Evolutionary conservation across 2,329 filamentous ascomycete species (phyloP).

Genomic region (Trichoderma oligosporum): DNA sequence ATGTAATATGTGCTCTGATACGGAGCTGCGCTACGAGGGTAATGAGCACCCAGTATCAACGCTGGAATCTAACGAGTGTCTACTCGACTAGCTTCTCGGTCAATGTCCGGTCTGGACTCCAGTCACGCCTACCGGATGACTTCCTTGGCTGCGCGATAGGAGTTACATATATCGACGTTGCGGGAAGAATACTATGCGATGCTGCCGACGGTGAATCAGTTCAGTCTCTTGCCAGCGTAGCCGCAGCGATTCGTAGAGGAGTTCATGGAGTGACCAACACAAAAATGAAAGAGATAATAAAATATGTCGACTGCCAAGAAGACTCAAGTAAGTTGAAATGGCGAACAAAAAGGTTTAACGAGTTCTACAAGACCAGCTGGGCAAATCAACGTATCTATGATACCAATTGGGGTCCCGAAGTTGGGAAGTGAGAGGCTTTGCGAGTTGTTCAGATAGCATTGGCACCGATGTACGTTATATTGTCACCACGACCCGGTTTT

Average conservation of each 20-base stretch:
- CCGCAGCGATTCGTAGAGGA: background rate
- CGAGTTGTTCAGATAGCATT: background rate
- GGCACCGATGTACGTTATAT: background rate
- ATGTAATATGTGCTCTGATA: background rate
- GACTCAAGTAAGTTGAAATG: background rate
- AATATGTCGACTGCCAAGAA: background rate
- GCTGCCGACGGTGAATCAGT: background rate
- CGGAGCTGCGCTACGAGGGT: conserved; percentile 1
- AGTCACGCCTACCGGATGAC: background rate
- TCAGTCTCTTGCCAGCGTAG: background rate
- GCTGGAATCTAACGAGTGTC: background rate
- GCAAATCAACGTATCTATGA: background rate
- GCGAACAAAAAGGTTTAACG: background rate
- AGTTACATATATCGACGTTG: background rate
- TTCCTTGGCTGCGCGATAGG: background rate
- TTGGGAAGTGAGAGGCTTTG: background rate
- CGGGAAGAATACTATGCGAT: background rate
- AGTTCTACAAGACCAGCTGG: background rate
- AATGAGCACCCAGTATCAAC: background rate
- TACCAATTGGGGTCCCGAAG: background rate
- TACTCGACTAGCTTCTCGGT: background rate
- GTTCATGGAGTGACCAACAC: background rate
- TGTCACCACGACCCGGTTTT: background rate
- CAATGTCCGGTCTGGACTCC: background rate
- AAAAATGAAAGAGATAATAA: background rate